Evolutionary conservation across 2,329 filamentous ascomycete species (phyloP).

Genomic region (Fusarium sp.): DNA sequence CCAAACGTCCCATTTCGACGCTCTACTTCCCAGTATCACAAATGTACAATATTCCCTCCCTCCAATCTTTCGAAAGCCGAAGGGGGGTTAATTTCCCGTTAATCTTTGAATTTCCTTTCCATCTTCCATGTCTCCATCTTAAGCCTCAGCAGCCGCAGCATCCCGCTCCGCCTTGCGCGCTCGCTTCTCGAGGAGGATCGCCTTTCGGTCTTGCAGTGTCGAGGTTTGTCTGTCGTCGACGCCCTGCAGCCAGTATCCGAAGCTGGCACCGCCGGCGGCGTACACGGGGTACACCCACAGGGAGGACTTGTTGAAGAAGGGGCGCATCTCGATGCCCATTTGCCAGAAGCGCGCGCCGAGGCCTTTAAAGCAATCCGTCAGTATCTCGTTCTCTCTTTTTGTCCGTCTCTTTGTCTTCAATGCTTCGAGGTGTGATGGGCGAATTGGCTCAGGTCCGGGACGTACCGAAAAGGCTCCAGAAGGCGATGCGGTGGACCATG

Average conservation of each 20-base stretch:
- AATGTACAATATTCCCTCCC: conserved; percentile 45
- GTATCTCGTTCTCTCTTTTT: neutral
- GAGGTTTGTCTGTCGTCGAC: conserved; percentile 87
- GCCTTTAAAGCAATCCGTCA: conserved; percentile 62
- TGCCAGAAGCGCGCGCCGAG: conserved; percentile 95
- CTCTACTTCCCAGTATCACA: conserved; percentile 46
- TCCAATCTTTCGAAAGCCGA: conserved; percentile 20
- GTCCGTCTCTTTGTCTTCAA: neutral
- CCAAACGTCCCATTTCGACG: conserved; percentile 48
- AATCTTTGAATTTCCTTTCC: conserved; percentile 26
- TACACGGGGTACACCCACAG: conserved; percentile 95
- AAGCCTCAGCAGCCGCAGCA: conserved; percentile 49
- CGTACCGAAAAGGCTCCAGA: conserved; percentile 92
- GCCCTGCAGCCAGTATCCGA: conserved; percentile 97
- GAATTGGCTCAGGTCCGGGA: conserved; percentile 36
- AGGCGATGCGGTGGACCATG: conserved; percentile 78
- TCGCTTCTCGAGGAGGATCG: conserved; percentile 89
- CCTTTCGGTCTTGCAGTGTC: conserved; percentile 83
- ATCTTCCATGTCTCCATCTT: conserved; percentile 7
- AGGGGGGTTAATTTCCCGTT: conserved; percentile 23
- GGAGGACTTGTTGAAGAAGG: conserved; percentile 86
- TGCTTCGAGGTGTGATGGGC: conserved; percentile 10
- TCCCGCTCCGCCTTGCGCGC: conserved; percentile 71
- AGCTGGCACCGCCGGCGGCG: conserved; percentile 86
- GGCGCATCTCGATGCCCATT: conserved; percentile 98